Conservation (phyloP, 805 yeast genomes). For the Kodamaea hsintzibuensis region DNA sequence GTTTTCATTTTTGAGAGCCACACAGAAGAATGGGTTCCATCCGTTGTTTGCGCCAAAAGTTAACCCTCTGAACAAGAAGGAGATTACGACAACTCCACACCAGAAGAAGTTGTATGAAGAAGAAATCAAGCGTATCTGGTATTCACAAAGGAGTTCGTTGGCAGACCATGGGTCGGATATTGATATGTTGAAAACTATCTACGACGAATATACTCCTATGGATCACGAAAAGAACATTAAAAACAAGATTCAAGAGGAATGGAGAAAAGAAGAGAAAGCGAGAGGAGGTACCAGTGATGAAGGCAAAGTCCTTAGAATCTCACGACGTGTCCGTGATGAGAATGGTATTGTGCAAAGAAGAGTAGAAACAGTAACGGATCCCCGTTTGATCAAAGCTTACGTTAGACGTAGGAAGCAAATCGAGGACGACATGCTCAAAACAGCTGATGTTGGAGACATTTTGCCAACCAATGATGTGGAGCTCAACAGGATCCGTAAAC, state of each 20-base stretch:
- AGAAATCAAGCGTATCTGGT: slow-evolving; percentile 88
- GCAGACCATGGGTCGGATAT: slow-evolving; percentile 37
- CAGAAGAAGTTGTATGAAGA: slow-evolving; percentile 93
- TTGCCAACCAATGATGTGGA: slow-evolving; percentile 82
- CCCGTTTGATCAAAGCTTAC: slow-evolving; percentile 83
- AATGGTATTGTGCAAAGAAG: slow-evolving; percentile 84
- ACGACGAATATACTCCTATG: slow-evolving; percentile 39
- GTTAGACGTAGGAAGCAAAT: slow-evolving; percentile 67
- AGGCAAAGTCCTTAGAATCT: slow-evolving; percentile 47
- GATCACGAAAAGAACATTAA: slow-evolving; percentile 34
- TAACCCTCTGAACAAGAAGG: slow-evolving; percentile 35
- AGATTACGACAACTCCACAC: slow-evolving; percentile 39
- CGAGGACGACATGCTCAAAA: slow-evolving; percentile 53
- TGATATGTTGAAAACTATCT: slow-evolving; percentile 33
- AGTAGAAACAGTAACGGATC: slow-evolving; percentile 77
- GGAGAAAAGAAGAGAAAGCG: slow-evolving; percentile 32
- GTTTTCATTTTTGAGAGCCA: slow-evolving; percentile 81
- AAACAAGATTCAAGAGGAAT: slow-evolving; percentile 35
- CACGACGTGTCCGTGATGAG: slow-evolving; percentile 77
- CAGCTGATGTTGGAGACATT: slow-evolving; percentile 70
- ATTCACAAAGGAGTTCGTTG: slow-evolving; percentile 69
- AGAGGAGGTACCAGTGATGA: slow-evolving; percentile 25
- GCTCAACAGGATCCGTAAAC: slow-evolving; percentile 72
- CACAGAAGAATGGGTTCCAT: slow-evolving; percentile 91
- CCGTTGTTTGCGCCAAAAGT: slow-evolving; percentile 38